Conservation (phyloP, 2,329 filamentous ascomycete species). For the Exophiala viscosa region DNA sequence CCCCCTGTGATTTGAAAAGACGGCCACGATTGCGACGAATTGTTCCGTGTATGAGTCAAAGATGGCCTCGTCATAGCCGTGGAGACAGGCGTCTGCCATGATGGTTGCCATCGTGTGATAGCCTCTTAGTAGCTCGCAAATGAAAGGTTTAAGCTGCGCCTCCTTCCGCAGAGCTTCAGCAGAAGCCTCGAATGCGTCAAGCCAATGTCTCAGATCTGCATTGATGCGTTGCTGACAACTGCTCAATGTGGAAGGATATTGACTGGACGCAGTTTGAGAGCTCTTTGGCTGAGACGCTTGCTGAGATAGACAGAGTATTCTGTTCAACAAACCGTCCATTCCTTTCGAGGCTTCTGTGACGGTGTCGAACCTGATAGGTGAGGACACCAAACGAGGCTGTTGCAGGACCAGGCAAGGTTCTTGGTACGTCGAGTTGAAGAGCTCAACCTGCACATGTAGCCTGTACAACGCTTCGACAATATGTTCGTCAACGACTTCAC, state of each 20-base stretch:
- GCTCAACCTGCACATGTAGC: slow-evolving; percentile 28
- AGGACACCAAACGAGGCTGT: too few relatives aligned
- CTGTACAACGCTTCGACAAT: slow-evolving; percentile 31
- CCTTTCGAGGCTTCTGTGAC: not conserved
- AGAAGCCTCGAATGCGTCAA: not conserved
- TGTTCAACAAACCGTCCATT: slow-evolving; percentile 4
- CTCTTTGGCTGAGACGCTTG: not conserved
- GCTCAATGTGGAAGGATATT: too few relatives aligned
- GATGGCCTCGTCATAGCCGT: slow-evolving; percentile 26
- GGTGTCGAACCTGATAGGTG: not conserved
- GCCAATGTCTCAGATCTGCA: not conserved
- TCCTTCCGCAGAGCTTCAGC: too few relatives aligned
- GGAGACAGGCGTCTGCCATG: slow-evolving; percentile 32
- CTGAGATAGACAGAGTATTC: not conserved
- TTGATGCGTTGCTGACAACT: not conserved
- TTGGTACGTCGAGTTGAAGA: too few relatives aligned
- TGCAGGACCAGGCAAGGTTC: too few relatives aligned
- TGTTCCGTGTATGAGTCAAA: slow-evolving; percentile 29
- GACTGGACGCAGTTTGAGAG: not conserved
- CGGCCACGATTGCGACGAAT: slow-evolving; percentile 25
- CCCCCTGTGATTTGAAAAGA: not conserved
- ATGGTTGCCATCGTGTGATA: slow-evolving; percentile 13
- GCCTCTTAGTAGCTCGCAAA: slow-evolving; percentile 1
- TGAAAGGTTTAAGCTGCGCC: not conserved
- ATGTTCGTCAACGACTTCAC: slow-evolving; percentile 16